These are phyloP conservation scores for Globisporangium alternatum DNA, from an alignment of 352 stramenopile genomes.

Conservation along the genomic window DNA sequence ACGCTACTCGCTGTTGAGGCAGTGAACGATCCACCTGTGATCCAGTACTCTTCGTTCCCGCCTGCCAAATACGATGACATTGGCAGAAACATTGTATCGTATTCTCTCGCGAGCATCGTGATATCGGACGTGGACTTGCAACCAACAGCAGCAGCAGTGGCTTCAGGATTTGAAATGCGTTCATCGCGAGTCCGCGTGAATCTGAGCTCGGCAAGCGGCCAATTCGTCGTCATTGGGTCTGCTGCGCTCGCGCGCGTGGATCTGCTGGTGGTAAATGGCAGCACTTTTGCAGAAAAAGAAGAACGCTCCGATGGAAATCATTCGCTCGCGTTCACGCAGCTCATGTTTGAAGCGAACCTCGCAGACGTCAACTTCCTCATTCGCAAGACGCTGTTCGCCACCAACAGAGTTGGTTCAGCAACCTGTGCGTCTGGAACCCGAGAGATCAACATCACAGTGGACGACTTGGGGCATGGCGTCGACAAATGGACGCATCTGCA, in stretches of 20 bases:
- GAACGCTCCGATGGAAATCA: neutral
- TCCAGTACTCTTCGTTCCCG: neutral
- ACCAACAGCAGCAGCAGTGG: too few species aligned
- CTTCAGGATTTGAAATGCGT: neutral
- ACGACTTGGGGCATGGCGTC: constrained; percentile 15
- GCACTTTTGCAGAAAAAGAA: neutral
- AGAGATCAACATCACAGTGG: constrained; percentile 1
- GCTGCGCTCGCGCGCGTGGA: neutral
- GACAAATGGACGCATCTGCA: constrained; percentile 6
- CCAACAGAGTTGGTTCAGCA: neutral
- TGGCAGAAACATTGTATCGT: neutral
- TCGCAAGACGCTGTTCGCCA: constrained; percentile 6
- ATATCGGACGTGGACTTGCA: constrained; percentile 9
- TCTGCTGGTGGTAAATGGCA: neutral
- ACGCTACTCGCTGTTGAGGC: neutral
- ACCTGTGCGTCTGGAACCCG: neutral
- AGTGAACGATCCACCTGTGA: constrained; percentile 17
- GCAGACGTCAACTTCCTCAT: constrained; percentile 18
- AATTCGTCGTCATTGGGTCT: constrained; percentile 6
- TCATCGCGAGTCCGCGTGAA: constrained; percentile 9
- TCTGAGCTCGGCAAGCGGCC: constrained; percentile 1
- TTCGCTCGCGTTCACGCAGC: constrained; percentile 5
- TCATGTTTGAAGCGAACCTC: constrained; percentile 19
- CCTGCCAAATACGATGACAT: neutral
- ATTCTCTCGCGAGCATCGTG: constrained; percentile 8